Evolutionary conservation across 2,329 filamentous ascomycete species (phyloP), one percentile per base, ranked within the genome.

Genomic region (Phyllosticta citrichinensis): DNA sequence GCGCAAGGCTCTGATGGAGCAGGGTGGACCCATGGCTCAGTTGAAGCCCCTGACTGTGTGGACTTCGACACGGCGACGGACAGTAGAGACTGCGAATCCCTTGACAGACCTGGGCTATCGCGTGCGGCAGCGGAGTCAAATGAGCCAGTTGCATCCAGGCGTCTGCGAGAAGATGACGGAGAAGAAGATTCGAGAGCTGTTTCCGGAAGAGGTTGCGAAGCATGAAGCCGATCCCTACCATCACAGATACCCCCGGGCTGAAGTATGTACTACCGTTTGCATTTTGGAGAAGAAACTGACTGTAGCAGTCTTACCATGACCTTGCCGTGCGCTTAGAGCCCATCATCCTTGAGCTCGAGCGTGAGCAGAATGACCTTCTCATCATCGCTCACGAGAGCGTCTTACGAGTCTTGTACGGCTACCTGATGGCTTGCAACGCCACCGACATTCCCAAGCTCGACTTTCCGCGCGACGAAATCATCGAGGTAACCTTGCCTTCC

Each of bases 381-480:
- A 97, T 99, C 70, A 97, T 99, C 66, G 94, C 94, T 0, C 94
- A 99, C 73, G 94, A 99, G 74, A 96, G 91, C 57, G 94, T 99
- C n/a, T 82, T 99, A 55, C 89, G 94, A 52, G 94, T 99, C 24
- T 82, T 99, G 3, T 99, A 99, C 71, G 92, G 92, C 24, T 99
- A 99, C 74, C 81, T 99, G 50, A 99, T 99, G 94, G 94, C 96
- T 67, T 97, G 94, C 76, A 94, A 93, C 71, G 92, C 95, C 9
- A 88, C 88, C 74, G 91, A 96, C 70, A 99, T 99, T 64, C 94
- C 94, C 3, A 88, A 87, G 67, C 83, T 99, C 64, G 89, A 91
- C 66, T 99, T 99, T 69, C 94, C 94, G 3, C 88, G 94, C 52
- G 88, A 99, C 71, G 91, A 99, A 73, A 97, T 99, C 70, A 96